These are phyloP conservation scores for Eucalyptus pauciflora DNA, from an alignment of 345 rosid species.

Conservation along the genomic window DNA sequence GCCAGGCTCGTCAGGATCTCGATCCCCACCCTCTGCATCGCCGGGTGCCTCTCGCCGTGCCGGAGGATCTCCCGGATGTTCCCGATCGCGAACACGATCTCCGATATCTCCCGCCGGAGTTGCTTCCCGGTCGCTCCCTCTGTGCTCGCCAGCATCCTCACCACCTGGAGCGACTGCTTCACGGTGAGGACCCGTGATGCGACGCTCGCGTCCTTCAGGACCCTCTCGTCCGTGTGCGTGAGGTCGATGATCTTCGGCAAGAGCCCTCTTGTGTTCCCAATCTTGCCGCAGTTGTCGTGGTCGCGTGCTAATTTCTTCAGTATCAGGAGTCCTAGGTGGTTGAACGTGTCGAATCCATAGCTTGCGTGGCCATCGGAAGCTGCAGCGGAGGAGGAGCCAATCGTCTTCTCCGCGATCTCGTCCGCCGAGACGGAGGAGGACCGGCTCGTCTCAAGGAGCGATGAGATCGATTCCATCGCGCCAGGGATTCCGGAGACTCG, in stretches of 20 bases:
- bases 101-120: slow-evolving; percentile 77
- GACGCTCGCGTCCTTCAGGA: slow-evolving; percentile 34
- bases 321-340: slow-evolving; percentile 69
- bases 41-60: slow-evolving; percentile 43
- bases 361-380: background rate
- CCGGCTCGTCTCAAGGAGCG: slow-evolving; percentile 56
- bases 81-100: slow-evolving; percentile 79
- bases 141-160: slow-evolving; percentile 77
- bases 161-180: slow-evolving; percentile 67
- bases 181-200: slow-evolving; percentile 53
- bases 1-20: slow-evolving; percentile 69
- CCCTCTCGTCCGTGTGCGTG: slow-evolving; percentile 41
- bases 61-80: slow-evolving; percentile 65
- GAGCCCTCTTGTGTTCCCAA: slow-evolving; percentile 84
- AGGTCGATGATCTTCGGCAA: slow-evolving; percentile 77
- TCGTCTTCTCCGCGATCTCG: slow-evolving; percentile 53
- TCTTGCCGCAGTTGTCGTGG: slow-evolving; percentile 88
- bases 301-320: slow-evolving; percentile 74
- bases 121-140: slow-evolving; percentile 63
- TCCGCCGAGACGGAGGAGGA: slow-evolving; percentile 35
- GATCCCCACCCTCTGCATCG: slow-evolving; percentile 60
- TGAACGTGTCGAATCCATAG: slow-evolving; percentile 62
- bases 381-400: background rate
- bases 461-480: slow-evolving; percentile 88
- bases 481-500: slow-evolving; percentile 83